These are phyloP conservation scores for Parachaetomium inaequale DNA, from an alignment of 495 filamentous ascomycete genomes.

Conservation along the genomic window DNA sequence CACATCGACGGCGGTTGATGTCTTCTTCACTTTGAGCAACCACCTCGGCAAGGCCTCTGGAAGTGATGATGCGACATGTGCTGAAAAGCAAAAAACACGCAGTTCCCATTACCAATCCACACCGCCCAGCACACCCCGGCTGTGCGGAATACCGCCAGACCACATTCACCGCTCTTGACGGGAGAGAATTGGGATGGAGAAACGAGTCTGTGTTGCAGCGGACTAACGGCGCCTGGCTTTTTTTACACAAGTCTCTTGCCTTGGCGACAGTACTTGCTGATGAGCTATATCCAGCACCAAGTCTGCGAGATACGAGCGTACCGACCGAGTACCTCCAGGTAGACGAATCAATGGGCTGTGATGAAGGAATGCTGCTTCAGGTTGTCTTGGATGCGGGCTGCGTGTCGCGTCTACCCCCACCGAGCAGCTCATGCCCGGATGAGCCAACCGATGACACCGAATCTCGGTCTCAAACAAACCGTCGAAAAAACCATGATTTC, in stretches of 20 bases:
- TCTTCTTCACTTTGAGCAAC: background rate
- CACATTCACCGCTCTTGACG: constrained; percentile 32
- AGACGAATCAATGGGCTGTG: background rate
- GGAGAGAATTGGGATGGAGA: constrained; percentile 2
- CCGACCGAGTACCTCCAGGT: too few relatives aligned
- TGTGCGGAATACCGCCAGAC: background rate
- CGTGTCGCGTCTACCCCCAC: background rate
- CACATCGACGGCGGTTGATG: background rate
- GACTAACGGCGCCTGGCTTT: constrained; percentile 1
- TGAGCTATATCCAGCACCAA: background rate
- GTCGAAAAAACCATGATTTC: background rate
- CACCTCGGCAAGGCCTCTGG: background rate
- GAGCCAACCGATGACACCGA: background rate
- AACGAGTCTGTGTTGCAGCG: constrained; percentile 25
- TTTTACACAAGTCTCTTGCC: background rate
- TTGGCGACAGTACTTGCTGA: background rate
- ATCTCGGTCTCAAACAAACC: too few relatives aligned
- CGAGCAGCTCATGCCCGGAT: background rate
- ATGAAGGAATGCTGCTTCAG: background rate
- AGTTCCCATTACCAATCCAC: background rate
- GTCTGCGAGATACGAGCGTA: background rate
- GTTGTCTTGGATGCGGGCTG: background rate
- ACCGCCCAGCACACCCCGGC: background rate
- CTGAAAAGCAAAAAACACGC: constrained; percentile 2
- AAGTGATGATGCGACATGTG: constrained; percentile 5